These are phyloP conservation scores for Globisporangium yorkense DNA, from an alignment of 352 stramenopile species.

Conservation along the genomic window DNA sequence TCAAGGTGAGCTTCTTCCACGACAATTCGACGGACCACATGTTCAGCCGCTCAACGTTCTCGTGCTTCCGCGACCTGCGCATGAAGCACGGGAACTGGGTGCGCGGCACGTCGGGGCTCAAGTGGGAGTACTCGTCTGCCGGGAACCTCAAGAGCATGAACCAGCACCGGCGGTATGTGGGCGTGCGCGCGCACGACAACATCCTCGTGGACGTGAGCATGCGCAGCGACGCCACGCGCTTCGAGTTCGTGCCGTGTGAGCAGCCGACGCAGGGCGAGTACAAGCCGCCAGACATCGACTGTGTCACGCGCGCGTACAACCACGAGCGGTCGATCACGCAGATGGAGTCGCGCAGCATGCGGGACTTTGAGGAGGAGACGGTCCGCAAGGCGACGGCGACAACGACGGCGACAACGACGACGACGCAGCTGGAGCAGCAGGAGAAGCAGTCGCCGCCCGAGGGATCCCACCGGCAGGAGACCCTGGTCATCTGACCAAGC, in stretches of 20 bases:
- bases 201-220: slow-evolving; percentile 83
- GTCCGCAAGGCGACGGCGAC: slow-evolving; percentile 19
- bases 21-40: slow-evolving; percentile 53
- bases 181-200: slow-evolving; percentile 49
- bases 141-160: slow-evolving; percentile 87
- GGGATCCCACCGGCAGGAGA: background rate
- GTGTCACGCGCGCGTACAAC: slow-evolving; percentile 70
- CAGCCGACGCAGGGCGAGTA: slow-evolving; percentile 24
- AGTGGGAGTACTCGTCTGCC: slow-evolving; percentile 79
- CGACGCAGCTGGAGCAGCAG: background rate
- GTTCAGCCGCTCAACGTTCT: slow-evolving; percentile 82
- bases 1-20: slow-evolving; percentile 81
- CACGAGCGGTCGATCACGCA: slow-evolving; percentile 55
- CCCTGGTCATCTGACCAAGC: background rate
- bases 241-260: slow-evolving; percentile 76
- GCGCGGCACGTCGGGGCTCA: slow-evolving; percentile 59
- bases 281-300: slow-evolving; percentile 60
- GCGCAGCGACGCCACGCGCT: slow-evolving; percentile 65
- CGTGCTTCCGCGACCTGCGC: slow-evolving; percentile 77
- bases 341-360: slow-evolving; percentile 75
- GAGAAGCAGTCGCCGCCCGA: background rate
- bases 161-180: slow-evolving; percentile 83
- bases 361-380: slow-evolving; percentile 54
- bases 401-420: background rate
- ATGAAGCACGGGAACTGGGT: slow-evolving; percentile 63